Conservation (phyloP, 2,329 filamentous ascomycete genomes). For the Akanthomyces muscarius region DNA sequence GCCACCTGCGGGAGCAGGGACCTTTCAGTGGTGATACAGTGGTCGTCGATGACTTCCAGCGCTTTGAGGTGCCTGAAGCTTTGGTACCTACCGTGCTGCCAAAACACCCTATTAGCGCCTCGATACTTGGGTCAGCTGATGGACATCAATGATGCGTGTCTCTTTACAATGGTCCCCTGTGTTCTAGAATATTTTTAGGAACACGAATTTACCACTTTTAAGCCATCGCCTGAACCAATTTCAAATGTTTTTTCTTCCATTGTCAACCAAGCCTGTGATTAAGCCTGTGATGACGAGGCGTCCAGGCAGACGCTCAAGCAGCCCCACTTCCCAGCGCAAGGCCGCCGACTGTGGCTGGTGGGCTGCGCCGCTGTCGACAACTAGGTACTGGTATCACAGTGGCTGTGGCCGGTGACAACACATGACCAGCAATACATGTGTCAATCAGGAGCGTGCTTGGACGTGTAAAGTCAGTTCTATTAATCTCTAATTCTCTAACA, state of each 20-base stretch:
- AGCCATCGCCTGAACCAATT: too few species aligned
- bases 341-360: background rate
- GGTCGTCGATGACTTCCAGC: background rate
- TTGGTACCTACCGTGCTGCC: background rate
- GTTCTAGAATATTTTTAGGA: too few species aligned
- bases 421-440: background rate
- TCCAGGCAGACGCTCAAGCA: background rate
- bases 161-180: too few species aligned
- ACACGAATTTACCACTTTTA: too few species aligned
- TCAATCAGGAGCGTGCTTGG: background rate
- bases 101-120: background rate
- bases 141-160: background rate
- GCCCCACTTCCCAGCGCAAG: background rate
- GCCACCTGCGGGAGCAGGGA: too few species aligned
- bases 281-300: background rate
- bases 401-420: background rate
- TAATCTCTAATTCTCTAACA: background rate
- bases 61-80: background rate
- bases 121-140: conserved; percentile 3
- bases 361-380: background rate
- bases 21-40: background rate
- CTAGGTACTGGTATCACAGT: background rate
- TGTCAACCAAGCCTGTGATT: too few species aligned
- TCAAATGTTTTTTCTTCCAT: background rate
- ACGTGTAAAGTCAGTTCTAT: background rate